Percentiles rank a stretch among this genome's conserved stretches.
These are phyloP conservation scores for Candida jianshihensis DNA, from an alignment of 805 yeast genomes.

Conservation along the genomic window DNA sequence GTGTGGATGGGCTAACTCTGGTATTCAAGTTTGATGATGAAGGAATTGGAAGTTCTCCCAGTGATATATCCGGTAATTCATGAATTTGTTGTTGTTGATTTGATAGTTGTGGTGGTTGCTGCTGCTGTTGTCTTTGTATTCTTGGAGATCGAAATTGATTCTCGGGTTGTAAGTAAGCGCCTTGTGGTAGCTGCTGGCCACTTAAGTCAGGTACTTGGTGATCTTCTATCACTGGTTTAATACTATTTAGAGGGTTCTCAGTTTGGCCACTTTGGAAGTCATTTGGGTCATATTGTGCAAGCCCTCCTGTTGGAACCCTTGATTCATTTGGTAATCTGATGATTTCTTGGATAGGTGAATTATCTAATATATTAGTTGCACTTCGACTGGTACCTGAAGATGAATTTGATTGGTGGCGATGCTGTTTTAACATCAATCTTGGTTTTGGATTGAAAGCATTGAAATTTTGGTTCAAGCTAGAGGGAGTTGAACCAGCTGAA, in stretches of 20 bases:
- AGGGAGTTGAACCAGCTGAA: neutral
- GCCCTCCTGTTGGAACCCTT: neutral
- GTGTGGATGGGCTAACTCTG: too few species aligned
- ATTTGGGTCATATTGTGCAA: too few species aligned
- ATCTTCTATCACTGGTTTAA: too few species aligned
- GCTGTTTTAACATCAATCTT: constrained; percentile 5
- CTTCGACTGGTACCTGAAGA: neutral
- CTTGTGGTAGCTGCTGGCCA: too few species aligned
- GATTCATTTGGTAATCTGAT: constrained; percentile 9
- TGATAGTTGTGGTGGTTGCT: neutral
- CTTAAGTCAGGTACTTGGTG: too few species aligned
- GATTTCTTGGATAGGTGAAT: constrained; percentile 20
- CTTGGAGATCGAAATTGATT: neutral
- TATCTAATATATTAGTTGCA: constrained; percentile 4
- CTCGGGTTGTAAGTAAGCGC: too few species aligned
- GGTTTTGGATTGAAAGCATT: neutral
- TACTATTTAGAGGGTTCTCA: too few species aligned
- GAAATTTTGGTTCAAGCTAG: neutral
- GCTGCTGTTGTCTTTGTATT: neutral
- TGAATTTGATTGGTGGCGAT: constrained; percentile 3
- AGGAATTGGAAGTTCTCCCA: too few species aligned
- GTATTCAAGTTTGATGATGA: too few species aligned
- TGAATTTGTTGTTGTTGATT: neutral
- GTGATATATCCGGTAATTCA: neutral
- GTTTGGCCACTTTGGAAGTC: too few species aligned